phyloP scores from a whole-genome alignment of 257 asterid genomes.

The Striga asiatica region DNA sequence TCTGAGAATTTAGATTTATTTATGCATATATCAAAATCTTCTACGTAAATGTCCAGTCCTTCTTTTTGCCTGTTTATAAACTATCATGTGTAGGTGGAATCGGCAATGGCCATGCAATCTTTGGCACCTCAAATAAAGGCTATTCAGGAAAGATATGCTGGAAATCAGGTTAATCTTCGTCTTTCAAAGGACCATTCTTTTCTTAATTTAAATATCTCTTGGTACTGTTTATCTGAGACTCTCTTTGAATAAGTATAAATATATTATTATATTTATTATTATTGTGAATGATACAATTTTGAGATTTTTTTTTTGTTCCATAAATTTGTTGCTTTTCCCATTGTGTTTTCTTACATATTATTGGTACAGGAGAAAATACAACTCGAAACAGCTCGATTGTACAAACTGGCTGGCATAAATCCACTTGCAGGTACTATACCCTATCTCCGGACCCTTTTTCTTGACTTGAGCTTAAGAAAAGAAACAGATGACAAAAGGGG shows the following conservation, averaged over 20 bases:
- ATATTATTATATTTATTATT: background rate
- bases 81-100: constrained; percentile 61
- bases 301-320: background rate
- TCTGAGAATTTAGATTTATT: background rate
- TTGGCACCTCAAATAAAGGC: constrained; percentile 96
- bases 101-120: constrained; percentile 94
- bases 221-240: background rate
- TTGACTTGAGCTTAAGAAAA: background rate
- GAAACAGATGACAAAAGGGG: background rate
- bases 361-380: constrained; percentile 77
- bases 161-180: constrained; percentile 70
- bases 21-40: background rate
- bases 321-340: constrained; percentile 3
- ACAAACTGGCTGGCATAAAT: constrained; percentile 94
- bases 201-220: constrained; percentile 6
- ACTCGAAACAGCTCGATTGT: constrained; percentile 90
- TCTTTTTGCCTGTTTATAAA: constrained; percentile 7
- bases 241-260: background rate
- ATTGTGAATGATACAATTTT: background rate
- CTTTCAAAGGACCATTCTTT: constrained; percentile 13
- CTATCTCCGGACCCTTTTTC: constrained; percentile 3
- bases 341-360: constrained; percentile 12
- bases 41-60: constrained; percentile 4
- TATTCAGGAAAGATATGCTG: constrained; percentile 92
- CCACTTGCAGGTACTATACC: constrained; percentile 77